phyloP scores from a whole-genome alignment of 2,329 filamentous ascomycete species.

The Aspergillus nomiae region DNA sequence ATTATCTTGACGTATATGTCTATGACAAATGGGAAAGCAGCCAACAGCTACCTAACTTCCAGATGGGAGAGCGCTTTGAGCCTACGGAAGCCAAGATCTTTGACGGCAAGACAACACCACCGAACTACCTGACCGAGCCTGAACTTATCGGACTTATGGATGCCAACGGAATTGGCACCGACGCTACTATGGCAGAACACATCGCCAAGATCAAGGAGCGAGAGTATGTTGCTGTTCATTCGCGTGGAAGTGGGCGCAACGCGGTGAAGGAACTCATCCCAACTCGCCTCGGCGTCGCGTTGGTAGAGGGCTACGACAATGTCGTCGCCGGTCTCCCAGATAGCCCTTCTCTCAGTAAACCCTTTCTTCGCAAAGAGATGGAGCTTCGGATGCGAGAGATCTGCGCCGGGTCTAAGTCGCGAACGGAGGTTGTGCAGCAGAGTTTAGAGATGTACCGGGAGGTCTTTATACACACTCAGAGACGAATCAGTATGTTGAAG shows the following conservation, averaged over 20 bases:
- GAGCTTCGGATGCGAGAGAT: constrained; percentile 96
- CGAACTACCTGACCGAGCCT: constrained; percentile 87
- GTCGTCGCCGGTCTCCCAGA: constrained; percentile 79
- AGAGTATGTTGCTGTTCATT: constrained; percentile 75
- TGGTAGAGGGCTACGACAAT: constrained; percentile 92
- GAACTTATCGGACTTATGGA: constrained; percentile 97
- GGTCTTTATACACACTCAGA: constrained; percentile 80
- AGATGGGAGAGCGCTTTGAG: constrained; percentile 77
- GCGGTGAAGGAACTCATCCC: constrained; percentile 84
- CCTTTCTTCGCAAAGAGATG: constrained; percentile 97
- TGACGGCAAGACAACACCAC: constrained; percentile 85
- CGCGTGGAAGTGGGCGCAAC: constrained; percentile 51
- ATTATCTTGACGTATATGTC: constrained; percentile 92
- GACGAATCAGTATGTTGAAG: constrained; percentile 68
- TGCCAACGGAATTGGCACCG: constrained; percentile 95
- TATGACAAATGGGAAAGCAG: constrained; percentile 97
- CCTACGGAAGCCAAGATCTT: constrained; percentile 86
- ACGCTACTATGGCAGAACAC: constrained; percentile 98
- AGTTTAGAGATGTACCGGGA: constrained; percentile 84
- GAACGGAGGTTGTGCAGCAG: constrained; percentile 73
- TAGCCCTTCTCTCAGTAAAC: constrained; percentile 77
- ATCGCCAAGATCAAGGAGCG: constrained; percentile 93
- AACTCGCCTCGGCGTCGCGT: constrained; percentile 83
- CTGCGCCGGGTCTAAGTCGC: constrained; percentile 80
- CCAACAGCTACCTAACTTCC: constrained; percentile 77